Base-by-base conservation (phyloP, 306 rosid species). In the Casuarina equisetifolia region DNA sequence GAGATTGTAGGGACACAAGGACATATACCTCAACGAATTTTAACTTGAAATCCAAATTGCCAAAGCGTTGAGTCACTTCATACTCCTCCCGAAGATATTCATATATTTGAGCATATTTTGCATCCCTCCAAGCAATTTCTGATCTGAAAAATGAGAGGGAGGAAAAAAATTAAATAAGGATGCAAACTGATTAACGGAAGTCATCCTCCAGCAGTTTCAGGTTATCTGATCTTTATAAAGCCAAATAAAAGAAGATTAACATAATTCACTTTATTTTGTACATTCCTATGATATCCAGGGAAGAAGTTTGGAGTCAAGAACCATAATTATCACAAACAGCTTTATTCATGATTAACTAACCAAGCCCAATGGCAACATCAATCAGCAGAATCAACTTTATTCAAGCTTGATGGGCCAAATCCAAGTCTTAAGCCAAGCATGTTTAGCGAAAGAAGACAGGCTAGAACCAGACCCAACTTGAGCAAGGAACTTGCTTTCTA, bases 61-160 rank as follows among this genome's bases (percentile, higher is more conserved):
- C 98, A 75, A 91, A 93, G 70, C 98, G 97, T 39, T 93, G 98
- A n/a, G 97, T 88, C 46, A 93, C 98, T 77, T 93, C 97, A 70
- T 91, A 91, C 86, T 93, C 98, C 78, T 93, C 98, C 74, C 97
- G 79, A 3, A 91, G 93, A 80, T 93, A 93, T 74, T 93, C 98
- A 35, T 91, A 74, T 85, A 93, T 93, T 84, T 91, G 86, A 74
- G 98, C 98, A 78, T 93, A 93, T 75, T 91, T 93, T 13, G 98
- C 98, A 86, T 93, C 98, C 83, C 98, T 86, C 98, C 98, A 93
- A 77, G 98, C 98, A 80, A 93, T 93, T 87, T 93, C 98, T 67
- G 98, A 91, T 86, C 98, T 93, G 89, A 82, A 76, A 63, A 76
- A 79, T 70, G 78, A 74, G 9, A 76, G 12, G 32, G 32, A 25